Evolutionary conservation across 345 rosid genomes (phyloP), one percentile per base, ranked within the genome.

Genomic region (Microcos paniculata): DNA sequence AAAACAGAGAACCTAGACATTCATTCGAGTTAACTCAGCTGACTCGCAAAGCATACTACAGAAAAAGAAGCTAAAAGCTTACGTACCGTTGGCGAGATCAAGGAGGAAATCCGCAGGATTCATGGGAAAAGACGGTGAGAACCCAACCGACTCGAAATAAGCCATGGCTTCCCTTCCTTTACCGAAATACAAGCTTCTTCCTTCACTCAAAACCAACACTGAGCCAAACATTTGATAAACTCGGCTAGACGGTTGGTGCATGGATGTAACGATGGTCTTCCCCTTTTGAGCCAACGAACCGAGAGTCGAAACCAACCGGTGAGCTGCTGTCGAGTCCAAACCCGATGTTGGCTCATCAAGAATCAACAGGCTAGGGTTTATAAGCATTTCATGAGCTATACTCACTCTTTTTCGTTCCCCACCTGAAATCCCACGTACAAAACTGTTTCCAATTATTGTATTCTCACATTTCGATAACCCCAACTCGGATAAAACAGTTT

Each of bases 61-160:
- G 26, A 30, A 0, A 70, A 14, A 31, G 30, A 30, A 30, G 11
- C 46, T 31, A 40, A 67, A 72, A 74, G 70, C 30, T 42, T 78
- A 84, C 97, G 84, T 90, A 95, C 99, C 99, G 59, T 93, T 93
- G 35, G 99, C 99, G 80, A 95, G 98, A 83, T 95, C 99, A 58
- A 95, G 98, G 72, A 95, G 90, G 74, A 93, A 95, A 81, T 95
- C 99, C 1, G 99, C 99, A 55, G 99, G 99, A 82, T 95, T 95
- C 96, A 93, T 88, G 21, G 96, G 92, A 68, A 93, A 95, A 76
- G 97, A 88, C 77, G 98, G 99, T 38, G 94, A 84, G 87, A 79
- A 93, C 3, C 99, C 99, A 64, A 88, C 84, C 49, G 99, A 87
- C 24, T 86, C 87, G 70, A 95, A 91, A 40, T 93, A 91, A 30